A percentile compares a stretch with the other conserved stretches of the same genome.
phyloP scores from a whole-genome alignment of 1,284 basidiomycete species.

The Ceratobasidium sp. region DNA sequence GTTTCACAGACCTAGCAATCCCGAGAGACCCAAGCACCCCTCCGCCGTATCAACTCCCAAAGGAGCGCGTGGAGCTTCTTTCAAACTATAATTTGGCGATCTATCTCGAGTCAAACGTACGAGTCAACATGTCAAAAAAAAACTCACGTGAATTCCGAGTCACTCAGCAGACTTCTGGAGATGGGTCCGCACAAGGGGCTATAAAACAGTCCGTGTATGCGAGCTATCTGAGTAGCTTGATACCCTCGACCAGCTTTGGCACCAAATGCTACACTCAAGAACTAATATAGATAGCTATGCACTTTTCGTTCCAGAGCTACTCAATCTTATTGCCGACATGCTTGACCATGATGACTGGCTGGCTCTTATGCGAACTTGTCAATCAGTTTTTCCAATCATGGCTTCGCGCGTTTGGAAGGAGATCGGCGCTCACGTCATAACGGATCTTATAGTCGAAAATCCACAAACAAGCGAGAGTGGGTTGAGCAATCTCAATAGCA shows the following conservation, averaged over 20 bases:
- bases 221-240: not conserved
- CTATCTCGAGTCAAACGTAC: not conserved
- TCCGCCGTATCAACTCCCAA: too few relatives aligned
- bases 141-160: not conserved
- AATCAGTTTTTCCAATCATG: not conserved
- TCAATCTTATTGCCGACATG: not conserved
- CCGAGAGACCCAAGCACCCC: too few relatives aligned
- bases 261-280: not conserved
- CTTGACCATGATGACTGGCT: not conserved
- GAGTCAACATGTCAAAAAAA: not conserved
- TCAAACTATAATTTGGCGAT: too few relatives aligned
- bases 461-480: not conserved
- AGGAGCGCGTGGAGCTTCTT: too few relatives aligned
- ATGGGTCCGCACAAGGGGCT: not conserved
- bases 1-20: too few relatives aligned
- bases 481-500: too few relatives aligned
- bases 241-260: not conserved
- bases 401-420: conserved; percentile 8
- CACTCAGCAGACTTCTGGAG: not conserved
- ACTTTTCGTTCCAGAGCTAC: not conserved
- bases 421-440: not conserved
- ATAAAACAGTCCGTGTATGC: not conserved
- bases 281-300: not conserved
- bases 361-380: not conserved
- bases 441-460: not conserved